Conservation (phyloP, 441 rosid genomes). For the Jatropha multifida region DNA sequence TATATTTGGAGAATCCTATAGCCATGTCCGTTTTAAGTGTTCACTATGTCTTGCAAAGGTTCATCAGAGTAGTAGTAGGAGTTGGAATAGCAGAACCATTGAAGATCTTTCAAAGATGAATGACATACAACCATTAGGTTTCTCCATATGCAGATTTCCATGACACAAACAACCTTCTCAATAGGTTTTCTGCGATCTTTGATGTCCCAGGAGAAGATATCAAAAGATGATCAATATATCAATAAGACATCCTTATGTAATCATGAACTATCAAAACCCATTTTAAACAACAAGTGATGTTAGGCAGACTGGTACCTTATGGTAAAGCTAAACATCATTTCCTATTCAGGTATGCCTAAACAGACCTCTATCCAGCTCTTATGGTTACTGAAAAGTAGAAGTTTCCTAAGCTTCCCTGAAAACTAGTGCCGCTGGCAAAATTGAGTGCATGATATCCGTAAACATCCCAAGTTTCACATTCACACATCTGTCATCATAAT, state of each 20-base stretch:
- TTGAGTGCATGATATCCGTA: not conserved
- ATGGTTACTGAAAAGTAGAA: not conserved
- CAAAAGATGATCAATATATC: not conserved
- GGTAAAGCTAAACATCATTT: not conserved
- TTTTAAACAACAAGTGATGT: not conserved
- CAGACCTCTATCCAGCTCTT: not conserved
- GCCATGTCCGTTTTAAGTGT: not conserved
- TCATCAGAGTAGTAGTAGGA: not conserved
- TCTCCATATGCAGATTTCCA: not conserved
- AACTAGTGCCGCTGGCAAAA: not conserved
- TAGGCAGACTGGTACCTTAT: not conserved
- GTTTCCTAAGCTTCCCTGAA: not conserved
- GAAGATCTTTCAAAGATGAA: not conserved
- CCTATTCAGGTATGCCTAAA: not conserved
- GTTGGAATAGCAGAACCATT: not conserved
- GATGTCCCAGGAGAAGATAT: not conserved
- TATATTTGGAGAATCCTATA: not conserved
- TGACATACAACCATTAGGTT: not conserved
- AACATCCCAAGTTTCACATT: not conserved
- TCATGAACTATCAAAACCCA: not conserved
- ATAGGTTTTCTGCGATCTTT: not conserved
- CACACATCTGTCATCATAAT: not conserved
- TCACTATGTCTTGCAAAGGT: not conserved
- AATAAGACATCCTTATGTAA: not conserved
- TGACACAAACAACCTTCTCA: not conserved